Evolutionary conservation across 768 basidiomycete species (phyloP).

Genomic region (Amanita thiersii): DNA sequence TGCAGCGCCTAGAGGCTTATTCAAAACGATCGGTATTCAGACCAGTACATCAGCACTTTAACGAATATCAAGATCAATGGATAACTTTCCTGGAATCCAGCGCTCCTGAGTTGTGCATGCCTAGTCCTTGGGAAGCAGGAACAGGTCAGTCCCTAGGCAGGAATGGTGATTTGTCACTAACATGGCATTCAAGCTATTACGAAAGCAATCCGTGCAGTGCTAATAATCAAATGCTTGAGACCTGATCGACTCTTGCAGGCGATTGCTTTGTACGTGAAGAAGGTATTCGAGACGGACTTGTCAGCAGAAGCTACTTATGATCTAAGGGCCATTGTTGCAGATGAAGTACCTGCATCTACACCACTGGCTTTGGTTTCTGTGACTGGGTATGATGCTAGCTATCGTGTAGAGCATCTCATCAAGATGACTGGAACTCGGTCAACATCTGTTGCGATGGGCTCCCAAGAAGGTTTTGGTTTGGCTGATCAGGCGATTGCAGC

Average conservation of each 20-base stretch:
- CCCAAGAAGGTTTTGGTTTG: slow-evolving; percentile 91
- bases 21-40: slow-evolving; percentile 72
- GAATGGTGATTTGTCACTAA: slow-evolving; percentile 11
- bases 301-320: slow-evolving; percentile 67
- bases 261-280: slow-evolving; percentile 63
- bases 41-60: slow-evolving; percentile 57
- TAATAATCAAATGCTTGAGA: slow-evolving; percentile 85
- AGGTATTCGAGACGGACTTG: slow-evolving; percentile 78
- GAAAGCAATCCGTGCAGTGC: slow-evolving; percentile 65
- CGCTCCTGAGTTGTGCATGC: slow-evolving; percentile 61
- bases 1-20: slow-evolving; percentile 58
- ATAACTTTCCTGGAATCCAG: slow-evolving; percentile 55
- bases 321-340: slow-evolving; percentile 64
- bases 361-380: slow-evolving; percentile 91
- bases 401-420: slow-evolving; percentile 84
- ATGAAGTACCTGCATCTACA: slow-evolving; percentile 73
- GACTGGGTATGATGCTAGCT: slow-evolving; percentile 97
- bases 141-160: slow-evolving; percentile 50
- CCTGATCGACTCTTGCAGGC: slow-evolving; percentile 89
- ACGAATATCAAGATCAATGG: slow-evolving; percentile 63
- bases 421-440: slow-evolving; percentile 71
- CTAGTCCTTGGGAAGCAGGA: slow-evolving; percentile 70
- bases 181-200: slow-evolving; percentile 53
- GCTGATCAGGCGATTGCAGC: slow-evolving; percentile 94
- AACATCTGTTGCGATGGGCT: slow-evolving; percentile 94